Conservation (phyloP, 176 grass and related monocot genomes). For the Cenchrus fungigraminus region DNA sequence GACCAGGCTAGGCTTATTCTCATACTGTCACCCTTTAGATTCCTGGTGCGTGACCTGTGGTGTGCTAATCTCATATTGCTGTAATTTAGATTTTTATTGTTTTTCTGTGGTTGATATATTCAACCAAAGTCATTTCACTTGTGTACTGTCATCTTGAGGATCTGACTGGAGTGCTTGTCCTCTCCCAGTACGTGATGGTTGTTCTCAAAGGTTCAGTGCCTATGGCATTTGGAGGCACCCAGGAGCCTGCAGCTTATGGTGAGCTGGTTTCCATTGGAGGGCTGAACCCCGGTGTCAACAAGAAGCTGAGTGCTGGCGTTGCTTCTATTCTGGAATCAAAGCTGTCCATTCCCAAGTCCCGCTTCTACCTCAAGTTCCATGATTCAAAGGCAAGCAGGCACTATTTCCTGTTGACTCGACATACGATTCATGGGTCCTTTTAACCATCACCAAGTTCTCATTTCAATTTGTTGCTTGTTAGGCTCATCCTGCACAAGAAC, state of each 20-base stretch:
- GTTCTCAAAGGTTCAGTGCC: conserved; percentile 85
- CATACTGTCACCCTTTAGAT: neutral
- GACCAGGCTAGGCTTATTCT: too few species aligned
- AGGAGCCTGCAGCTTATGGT: conserved; percentile 43
- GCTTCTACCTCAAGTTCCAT: conserved; percentile 82
- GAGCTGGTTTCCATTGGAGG: conserved; percentile 84
- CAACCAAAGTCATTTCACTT: neutral
- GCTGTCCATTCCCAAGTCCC: conserved; percentile 69
- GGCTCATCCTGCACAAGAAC: conserved; percentile 82
- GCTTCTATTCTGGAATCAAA: conserved; percentile 72
- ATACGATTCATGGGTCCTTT: neutral
- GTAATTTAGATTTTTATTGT: neutral
- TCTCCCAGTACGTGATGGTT: conserved; percentile 79
- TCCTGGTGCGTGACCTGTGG: neutral
- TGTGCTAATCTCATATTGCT: neutral
- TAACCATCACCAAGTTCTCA: conserved; percentile 44
- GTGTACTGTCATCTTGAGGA: neutral
- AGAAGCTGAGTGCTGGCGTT: conserved; percentile 77
- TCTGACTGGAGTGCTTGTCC: conserved; percentile 3
- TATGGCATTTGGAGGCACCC: conserved; percentile 79
- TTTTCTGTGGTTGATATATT: neutral
- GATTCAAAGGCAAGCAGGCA: conserved; percentile 73
- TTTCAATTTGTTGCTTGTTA: conserved; percentile 72
- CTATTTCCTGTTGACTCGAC: neutral
- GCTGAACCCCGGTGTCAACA: conserved; percentile 68